Base-by-base conservation (phyloP, 2,329 filamentous ascomycete species). In the Fusarium veterinarium region DNA sequence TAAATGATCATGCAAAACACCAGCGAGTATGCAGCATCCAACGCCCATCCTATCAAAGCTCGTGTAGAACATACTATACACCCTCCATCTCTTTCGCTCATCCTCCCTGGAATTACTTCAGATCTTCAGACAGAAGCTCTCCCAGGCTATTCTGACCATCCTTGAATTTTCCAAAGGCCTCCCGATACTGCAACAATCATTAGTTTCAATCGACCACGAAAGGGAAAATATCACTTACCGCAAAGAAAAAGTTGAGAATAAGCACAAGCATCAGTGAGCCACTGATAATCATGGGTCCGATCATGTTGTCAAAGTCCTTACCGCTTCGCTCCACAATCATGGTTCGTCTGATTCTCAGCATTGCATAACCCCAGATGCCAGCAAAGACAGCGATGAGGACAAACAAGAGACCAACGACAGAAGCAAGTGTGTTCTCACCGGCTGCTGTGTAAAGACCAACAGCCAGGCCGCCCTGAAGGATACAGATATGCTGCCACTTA, bases 401-500 rank as follows among this genome's bases (percentile, higher is more conserved):
- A 79, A 97, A 98, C 14, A 92, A 90, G 25, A 96, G 86, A n/a
- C 95, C 95, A 78, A 98, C 90, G 41, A 86, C 85, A 75, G 93
- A 88, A 0, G 94, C 95, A 37, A 97, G 82, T n/a, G 86, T 85
- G 81, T 97, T 94, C 75, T 91, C 85, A 11, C 93, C 93, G 0
- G 95, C 95, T 1, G 95, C 94, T 76, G 97, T 95, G 84, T 95
- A 98, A 33, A 99, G 85, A 28, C 92, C 93, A 17, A 99, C 85
- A 1, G 94, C 93, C 35, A 99, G 84, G 28, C 92, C 91, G 41
- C 95, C 95, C 30, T 99, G 90, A 19, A 99, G 87, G 53, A 99
- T 90, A 69, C 91, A 92, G 78, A 99, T 95, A 81, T 98, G 95
- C 85, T 98, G 94, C 96, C 96, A 99, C 83, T 98, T 98, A 82